Evolutionary conservation across 768 basidiomycete genomes (phyloP).

Genomic region (Serendipita vermifera): DNA sequence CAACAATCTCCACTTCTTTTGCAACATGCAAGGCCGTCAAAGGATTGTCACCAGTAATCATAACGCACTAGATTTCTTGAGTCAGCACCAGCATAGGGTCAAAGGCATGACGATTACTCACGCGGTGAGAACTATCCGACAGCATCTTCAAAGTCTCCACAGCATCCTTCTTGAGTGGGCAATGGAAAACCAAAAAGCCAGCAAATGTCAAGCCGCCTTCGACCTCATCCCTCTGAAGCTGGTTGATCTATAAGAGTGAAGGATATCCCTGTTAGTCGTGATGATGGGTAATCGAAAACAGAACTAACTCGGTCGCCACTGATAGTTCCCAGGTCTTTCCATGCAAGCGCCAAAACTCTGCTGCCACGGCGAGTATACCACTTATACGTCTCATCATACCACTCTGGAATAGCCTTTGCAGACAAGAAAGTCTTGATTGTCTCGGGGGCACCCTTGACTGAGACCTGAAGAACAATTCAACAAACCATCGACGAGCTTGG

Average conservation of each 20-base stretch:
- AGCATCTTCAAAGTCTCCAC: slow-evolving; percentile 85
- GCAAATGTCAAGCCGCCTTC: slow-evolving; percentile 71
- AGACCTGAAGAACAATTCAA: slow-evolving; percentile 15
- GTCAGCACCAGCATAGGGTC: slow-evolving; percentile 10
- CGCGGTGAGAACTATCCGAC: slow-evolving; percentile 89
- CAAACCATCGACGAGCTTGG: slow-evolving; percentile 18
- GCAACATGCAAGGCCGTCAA: slow-evolving; percentile 95
- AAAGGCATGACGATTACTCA: slow-evolving; percentile 30
- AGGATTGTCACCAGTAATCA: slow-evolving; percentile 99
- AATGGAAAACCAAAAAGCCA: slow-evolving; percentile 99
- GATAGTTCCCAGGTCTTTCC: slow-evolving; percentile 68
- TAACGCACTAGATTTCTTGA: slow-evolving; percentile 61
- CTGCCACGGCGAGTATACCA: slow-evolving; percentile 88
- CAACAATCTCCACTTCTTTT: slow-evolving; percentile 90
- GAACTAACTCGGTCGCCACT: slow-evolving; percentile 53
- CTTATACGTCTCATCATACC: slow-evolving; percentile 92
- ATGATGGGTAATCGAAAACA: background rate
- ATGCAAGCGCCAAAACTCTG: slow-evolving; percentile 82
- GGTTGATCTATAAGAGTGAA: slow-evolving; percentile 54
- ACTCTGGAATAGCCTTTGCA: slow-evolving; percentile 41
- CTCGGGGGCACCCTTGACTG: slow-evolving; percentile 96
- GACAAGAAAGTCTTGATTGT: slow-evolving; percentile 83
- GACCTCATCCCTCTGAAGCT: slow-evolving; percentile 64
- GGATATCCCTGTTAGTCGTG: background rate
- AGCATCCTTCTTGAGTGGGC: slow-evolving; percentile 90